Conservation (phyloP, 2,329 filamentous ascomycete genomes). For the Emergomyces pasteurianus region DNA sequence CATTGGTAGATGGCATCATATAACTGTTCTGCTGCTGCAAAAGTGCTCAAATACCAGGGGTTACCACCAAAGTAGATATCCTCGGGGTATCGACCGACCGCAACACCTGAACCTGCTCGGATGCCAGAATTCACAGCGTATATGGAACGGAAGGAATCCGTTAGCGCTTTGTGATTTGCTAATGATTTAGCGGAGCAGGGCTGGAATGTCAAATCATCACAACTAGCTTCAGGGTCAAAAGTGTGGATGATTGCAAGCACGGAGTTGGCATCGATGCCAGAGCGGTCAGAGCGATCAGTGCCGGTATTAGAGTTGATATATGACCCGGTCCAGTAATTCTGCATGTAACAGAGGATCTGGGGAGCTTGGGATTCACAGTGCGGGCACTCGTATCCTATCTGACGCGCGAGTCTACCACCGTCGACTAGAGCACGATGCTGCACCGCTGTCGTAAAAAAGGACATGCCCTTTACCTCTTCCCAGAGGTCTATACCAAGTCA, state of each 20-base stretch:
- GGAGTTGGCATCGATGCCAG: slow-evolving; percentile 61
- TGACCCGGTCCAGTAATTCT: slow-evolving; percentile 59
- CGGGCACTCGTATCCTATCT: slow-evolving; percentile 49
- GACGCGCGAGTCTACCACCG: slow-evolving; percentile 52
- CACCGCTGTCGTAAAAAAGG: slow-evolving; percentile 62
- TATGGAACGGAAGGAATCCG: slow-evolving; percentile 61
- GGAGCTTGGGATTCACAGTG: slow-evolving; percentile 54
- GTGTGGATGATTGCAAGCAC: slow-evolving; percentile 54
- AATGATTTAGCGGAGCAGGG: slow-evolving; percentile 58
- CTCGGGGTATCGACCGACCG: slow-evolving; percentile 57
- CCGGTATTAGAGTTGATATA: slow-evolving; percentile 62
- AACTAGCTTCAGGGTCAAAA: slow-evolving; percentile 56
- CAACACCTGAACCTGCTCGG: slow-evolving; percentile 45
- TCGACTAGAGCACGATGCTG: slow-evolving; percentile 50
- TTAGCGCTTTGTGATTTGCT: slow-evolving; percentile 62
- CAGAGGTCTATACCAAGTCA: slow-evolving; percentile 45
- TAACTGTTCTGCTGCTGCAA: slow-evolving; percentile 65
- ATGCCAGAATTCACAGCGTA: slow-evolving; percentile 60
- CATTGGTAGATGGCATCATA: slow-evolving; percentile 65
- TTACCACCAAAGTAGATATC: slow-evolving; percentile 67
- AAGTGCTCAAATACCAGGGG: slow-evolving; percentile 66
- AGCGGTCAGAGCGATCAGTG: slow-evolving; percentile 49
- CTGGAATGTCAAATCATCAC: slow-evolving; percentile 61
- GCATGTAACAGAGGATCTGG: slow-evolving; percentile 59
- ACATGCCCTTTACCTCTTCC: slow-evolving; percentile 65